A percentile compares a stretch with the other conserved stretches of the same genome.
These are phyloP conservation scores for Neonectria faginata DNA, from an alignment of 2,329 filamentous ascomycete species.

Conservation along the genomic window DNA sequence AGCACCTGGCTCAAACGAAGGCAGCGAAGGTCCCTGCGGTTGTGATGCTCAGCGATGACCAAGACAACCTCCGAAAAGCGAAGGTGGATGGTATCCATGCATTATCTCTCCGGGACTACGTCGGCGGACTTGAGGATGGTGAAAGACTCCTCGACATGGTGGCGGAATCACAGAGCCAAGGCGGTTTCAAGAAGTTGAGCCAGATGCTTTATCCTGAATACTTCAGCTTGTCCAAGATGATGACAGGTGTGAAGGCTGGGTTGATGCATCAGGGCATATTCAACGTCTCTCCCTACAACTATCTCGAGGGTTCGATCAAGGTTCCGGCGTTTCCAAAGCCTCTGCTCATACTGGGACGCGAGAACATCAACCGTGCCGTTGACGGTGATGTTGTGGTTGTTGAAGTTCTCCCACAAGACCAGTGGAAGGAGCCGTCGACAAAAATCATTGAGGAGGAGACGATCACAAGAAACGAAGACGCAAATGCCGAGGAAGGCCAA, in stretches of 20 bases:
- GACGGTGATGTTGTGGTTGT: conserved; percentile 94
- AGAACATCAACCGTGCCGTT: conserved; percentile 95
- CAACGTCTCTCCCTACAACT: conserved; percentile 98
- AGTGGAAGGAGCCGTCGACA: conserved; percentile 96
- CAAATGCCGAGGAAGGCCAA: conserved; percentile 81
- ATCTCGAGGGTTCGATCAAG: conserved; percentile 91
- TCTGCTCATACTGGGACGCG: conserved; percentile 87
- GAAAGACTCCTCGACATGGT: conserved; percentile 94
- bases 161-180: conserved; percentile 78
- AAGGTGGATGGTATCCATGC: conserved; percentile 79
- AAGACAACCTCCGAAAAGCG: conserved; percentile 85
- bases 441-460: conserved; percentile 96
- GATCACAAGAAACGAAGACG: conserved; percentile 92
- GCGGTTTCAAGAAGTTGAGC: conserved; percentile 69
- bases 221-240: conserved; percentile 88
- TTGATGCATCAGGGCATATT: conserved; percentile 94
- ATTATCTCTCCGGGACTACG: conserved; percentile 78
- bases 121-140: conserved; percentile 84
- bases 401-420: conserved; percentile 90
- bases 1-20: conserved; percentile 78
- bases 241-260: conserved; percentile 90
- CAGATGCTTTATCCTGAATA: conserved; percentile 91
- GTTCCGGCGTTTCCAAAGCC: conserved; percentile 91
- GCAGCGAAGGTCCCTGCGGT: conserved; percentile 75
- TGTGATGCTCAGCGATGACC: conserved; percentile 95